A percentile compares a stretch with the other conserved stretches of the same genome.
Evolutionary conservation across 108 stramenopile species (phyloP).

Genomic region (Nitzschia sp.): DNA sequence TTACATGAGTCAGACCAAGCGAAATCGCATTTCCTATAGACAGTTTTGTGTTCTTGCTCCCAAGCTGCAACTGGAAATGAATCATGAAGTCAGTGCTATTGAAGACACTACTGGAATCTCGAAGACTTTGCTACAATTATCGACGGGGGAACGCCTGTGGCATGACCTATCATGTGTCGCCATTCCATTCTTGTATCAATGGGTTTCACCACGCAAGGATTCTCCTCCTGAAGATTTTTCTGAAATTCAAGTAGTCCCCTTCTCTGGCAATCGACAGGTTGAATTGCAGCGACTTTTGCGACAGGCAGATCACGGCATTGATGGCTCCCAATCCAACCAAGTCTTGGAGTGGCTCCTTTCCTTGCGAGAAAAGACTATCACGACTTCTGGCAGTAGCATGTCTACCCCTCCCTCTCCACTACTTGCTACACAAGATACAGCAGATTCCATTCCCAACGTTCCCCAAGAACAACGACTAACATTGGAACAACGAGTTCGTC

Average conservation of each 20-base stretch:
- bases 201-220: background rate
- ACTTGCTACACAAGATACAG: no score
- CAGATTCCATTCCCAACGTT: no score
- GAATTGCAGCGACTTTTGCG: slow-evolving; percentile 8
- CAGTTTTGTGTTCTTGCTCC: slow-evolving; percentile 18
- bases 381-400: no score
- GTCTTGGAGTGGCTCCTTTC: background rate
- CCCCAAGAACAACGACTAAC: background rate
- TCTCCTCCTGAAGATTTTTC: background rate
- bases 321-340: slow-evolving; percentile 5
- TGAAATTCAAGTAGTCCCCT: background rate
- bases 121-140: background rate
- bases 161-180: slow-evolving; percentile 30
- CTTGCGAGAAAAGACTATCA: background rate
- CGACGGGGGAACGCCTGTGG: slow-evolving; percentile 27
- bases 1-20: slow-evolving; percentile 12
- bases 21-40: slow-evolving; percentile 5
- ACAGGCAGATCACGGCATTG: background rate
- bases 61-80: slow-evolving; percentile 10
- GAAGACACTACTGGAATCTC: slow-evolving; percentile 1
- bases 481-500: slow-evolving; percentile 29
- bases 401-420: no score
- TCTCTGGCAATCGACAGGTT: background rate
- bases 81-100: background rate
- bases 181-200: slow-evolving; percentile 11